These are phyloP conservation scores for Eucalyptus fibrosa DNA, from an alignment of 345 rosid species.

Conservation along the genomic window DNA sequence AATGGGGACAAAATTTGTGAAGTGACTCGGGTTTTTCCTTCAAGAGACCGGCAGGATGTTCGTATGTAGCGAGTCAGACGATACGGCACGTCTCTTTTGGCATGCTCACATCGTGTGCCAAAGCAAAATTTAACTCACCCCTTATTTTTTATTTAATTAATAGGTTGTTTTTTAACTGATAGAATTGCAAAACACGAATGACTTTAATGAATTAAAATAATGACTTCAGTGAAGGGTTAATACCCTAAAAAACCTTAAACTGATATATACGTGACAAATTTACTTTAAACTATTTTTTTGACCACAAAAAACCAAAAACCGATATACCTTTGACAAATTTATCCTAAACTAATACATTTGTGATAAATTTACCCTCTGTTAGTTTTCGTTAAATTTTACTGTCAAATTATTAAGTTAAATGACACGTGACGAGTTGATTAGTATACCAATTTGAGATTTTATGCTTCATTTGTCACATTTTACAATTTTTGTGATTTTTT, in stretches of 20 bases:
- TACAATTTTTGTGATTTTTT: too few species aligned
- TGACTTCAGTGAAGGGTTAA: too few species aligned
- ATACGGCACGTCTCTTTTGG: not conserved
- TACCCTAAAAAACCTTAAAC: too few species aligned
- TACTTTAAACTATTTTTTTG: accelerated
- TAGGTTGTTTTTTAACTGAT: not conserved
- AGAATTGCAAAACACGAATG: not conserved
- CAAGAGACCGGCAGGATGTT: not conserved
- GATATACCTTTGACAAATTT: accelerated
- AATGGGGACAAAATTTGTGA: not conserved
- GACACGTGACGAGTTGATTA: accelerated
- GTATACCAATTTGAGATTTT: too few species aligned
- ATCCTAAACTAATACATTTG: accelerated
- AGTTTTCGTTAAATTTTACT: too few species aligned
- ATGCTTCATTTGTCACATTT: accelerated
- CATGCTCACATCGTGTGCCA: not conserved
- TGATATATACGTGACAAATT: accelerated
- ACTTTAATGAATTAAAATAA: not conserved
- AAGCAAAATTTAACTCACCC: not conserved
- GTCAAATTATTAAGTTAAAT: too few species aligned
- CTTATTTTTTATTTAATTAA: not conserved
- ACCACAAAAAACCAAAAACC: accelerated
- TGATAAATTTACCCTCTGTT: accelerated
- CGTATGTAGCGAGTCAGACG: not conserved
- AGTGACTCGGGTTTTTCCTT: not conserved